Evolutionary conservation across 2,329 filamentous ascomycete species (phyloP).

Genomic region (Neonectria hederae): DNA sequence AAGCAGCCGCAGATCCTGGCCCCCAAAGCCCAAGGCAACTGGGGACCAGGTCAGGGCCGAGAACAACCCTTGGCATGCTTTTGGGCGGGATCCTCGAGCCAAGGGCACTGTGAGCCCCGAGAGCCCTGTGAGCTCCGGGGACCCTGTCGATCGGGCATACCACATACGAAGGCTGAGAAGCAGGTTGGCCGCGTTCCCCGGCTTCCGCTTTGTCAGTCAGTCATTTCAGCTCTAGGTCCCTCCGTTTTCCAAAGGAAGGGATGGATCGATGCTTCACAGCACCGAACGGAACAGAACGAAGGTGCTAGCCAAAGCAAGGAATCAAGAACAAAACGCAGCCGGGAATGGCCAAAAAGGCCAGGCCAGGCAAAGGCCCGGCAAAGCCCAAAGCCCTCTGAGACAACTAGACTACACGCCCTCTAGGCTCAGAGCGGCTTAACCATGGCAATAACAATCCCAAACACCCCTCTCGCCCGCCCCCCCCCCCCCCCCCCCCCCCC

Average conservation of each 20-base stretch:
- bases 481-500: too few relatives aligned
- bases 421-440: constrained; percentile 36
- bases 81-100: constrained; percentile 9
- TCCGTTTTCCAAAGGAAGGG: neutral
- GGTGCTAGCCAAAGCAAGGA: too few relatives aligned
- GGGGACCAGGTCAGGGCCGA: constrained; percentile 11
- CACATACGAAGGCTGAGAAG: neutral
- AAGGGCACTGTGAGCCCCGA: constrained; percentile 1
- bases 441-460: constrained; percentile 25
- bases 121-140: neutral
- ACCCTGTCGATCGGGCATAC: constrained; percentile 11
- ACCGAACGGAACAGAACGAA: neutral
- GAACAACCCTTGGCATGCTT: constrained; percentile 10
- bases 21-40: constrained; percentile 7
- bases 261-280: neutral
- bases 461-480: too few relatives aligned
- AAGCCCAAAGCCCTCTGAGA: neutral
- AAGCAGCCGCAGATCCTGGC: constrained; percentile 13
- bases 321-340: neutral
- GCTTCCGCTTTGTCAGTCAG: neutral
- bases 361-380: too few relatives aligned
- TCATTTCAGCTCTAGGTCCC: neutral
- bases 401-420: neutral
- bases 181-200: neutral
- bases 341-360: constrained; percentile 6